Evolutionary conservation across 768 basidiomycete genomes (phyloP).

Genomic region (Ramaria sp.): DNA sequence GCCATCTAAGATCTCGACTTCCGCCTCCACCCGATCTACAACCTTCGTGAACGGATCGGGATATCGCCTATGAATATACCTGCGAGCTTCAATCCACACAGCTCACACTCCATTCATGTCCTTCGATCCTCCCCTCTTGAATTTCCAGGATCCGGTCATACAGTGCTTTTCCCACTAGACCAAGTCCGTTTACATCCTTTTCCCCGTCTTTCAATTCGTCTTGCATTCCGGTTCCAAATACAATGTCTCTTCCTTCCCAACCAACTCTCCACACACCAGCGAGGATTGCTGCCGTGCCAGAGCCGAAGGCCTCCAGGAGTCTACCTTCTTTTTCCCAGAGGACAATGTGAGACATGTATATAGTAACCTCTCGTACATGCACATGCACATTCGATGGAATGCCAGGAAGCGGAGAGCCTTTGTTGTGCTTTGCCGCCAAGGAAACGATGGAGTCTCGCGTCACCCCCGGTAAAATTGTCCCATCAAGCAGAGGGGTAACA

Average conservation of each 20-base stretch:
- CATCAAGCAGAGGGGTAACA: constrained; percentile 81
- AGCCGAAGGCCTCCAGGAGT: constrained; percentile 75
- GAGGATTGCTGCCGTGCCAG: constrained; percentile 77
- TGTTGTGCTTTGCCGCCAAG: constrained; percentile 56
- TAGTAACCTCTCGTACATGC: constrained; percentile 41
- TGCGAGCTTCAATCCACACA: neutral
- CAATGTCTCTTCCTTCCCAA: constrained; percentile 46
- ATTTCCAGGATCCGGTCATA: constrained; percentile 66
- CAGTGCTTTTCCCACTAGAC: constrained; percentile 55
- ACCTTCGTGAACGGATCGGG: too few relatives aligned
- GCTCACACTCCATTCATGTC: constrained; percentile 55
- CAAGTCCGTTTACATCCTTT: constrained; percentile 37
- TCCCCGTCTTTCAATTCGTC: constrained; percentile 4
- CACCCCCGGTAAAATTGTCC: constrained; percentile 87
- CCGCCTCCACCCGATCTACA: too few relatives aligned
- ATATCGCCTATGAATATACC: too few relatives aligned
- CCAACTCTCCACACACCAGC: constrained; percentile 66
- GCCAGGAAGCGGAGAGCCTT: constrained; percentile 25
- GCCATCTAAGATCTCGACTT: too few relatives aligned
- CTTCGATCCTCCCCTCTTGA: constrained; percentile 56
- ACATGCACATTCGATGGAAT: constrained; percentile 35
- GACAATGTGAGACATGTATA: constrained; percentile 50
- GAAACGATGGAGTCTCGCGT: constrained; percentile 78
- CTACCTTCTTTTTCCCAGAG: constrained; percentile 40
- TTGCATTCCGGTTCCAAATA: constrained; percentile 31